Base-by-base conservation (phyloP, 1,139 yeast species). In the Candida sanyaensis region DNA sequence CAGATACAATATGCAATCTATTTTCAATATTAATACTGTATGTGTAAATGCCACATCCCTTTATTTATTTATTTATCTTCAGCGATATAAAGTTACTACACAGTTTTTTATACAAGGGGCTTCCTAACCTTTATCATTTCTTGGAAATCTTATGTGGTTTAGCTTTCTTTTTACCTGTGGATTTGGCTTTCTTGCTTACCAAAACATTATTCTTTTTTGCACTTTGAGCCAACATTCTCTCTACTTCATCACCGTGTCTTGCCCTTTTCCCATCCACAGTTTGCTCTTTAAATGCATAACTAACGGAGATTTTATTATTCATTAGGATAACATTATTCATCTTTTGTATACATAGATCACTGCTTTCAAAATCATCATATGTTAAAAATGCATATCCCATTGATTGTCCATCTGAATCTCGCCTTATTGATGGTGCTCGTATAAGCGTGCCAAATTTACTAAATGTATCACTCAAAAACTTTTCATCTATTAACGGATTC, bases 241-340 rank as follows among this genome's bases (percentile, higher is more conserved):
- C 97, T 0, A 83, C 83, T 28, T 76, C 77, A 57, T 86, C 95
- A n/a, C 97, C 97, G 59, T 90, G 96, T 42, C 80, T 76, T 9
- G 67, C 70, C 43, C 73, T 75, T 47, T 76, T 80, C 12, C 64
- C 62, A 37, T 64, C 59, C 27, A 59, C 47, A 41, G 55, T 44
- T 13, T 79, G 75, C 50, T 81, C 82, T 64, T 88, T 89, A 60
- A 75, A 83, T 0, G 97, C 96, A 62, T 90, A 92, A 28, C 80
- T 78, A 2, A 92, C 73, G 3, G 69, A 64, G 2, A 89, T 71
- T 37, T 79, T 79, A 46, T 77, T 76, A 63, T 89, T 89, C 83
- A 88, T 81, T 13, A 93, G 68, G 45, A 81, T 75, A 48, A 82
- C 83, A 5, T 87, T 86, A 58, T 89, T 76, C 83, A 92, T 78